These are phyloP conservation scores for Parsonsia alboflavescens DNA, from an alignment of 257 asterid species.

Conservation along the genomic window DNA sequence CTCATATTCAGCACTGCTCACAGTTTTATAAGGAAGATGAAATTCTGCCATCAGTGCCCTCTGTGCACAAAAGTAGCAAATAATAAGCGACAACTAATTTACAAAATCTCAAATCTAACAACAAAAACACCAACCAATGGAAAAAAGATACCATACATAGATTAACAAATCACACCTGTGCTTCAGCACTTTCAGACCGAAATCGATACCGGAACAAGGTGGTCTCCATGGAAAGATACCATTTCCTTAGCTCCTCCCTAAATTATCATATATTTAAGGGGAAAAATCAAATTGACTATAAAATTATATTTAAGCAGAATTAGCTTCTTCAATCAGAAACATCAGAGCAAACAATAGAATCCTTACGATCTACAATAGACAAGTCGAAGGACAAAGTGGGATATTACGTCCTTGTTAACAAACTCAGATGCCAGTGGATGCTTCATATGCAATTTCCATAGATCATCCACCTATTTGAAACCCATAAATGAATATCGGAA, in stretches of 20 bases:
- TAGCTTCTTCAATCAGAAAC: background rate
- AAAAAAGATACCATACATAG: conserved; percentile 6
- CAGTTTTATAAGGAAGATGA: conserved; percentile 74
- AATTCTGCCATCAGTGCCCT: conserved; percentile 66
- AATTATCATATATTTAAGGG: background rate
- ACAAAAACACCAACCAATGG: conserved; percentile 11
- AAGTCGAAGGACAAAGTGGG: conserved; percentile 92
- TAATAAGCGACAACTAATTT: conserved; percentile 17
- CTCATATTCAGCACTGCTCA: conserved; percentile 81
- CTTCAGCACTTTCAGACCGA: conserved; percentile 43
- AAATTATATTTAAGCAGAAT: conserved; percentile 2
- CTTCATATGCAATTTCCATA: conserved; percentile 66
- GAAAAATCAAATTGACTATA: background rate
- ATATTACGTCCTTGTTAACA: conserved; percentile 71
- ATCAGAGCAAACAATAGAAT: background rate
- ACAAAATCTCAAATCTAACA: background rate
- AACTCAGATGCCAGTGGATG: conserved; percentile 58
- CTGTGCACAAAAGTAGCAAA: conserved; percentile 29
- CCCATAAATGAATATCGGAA: background rate
- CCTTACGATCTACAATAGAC: conserved; percentile 94
- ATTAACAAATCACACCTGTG: conserved; percentile 53
- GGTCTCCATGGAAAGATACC: conserved; percentile 95
- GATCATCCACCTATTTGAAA: conserved; percentile 38
- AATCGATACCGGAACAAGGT: conserved; percentile 77
- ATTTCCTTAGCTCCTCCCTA: conserved; percentile 84